Evolutionary conservation across 768 basidiomycete species (phyloP).

Genomic region (Paxillus involutus): DNA sequence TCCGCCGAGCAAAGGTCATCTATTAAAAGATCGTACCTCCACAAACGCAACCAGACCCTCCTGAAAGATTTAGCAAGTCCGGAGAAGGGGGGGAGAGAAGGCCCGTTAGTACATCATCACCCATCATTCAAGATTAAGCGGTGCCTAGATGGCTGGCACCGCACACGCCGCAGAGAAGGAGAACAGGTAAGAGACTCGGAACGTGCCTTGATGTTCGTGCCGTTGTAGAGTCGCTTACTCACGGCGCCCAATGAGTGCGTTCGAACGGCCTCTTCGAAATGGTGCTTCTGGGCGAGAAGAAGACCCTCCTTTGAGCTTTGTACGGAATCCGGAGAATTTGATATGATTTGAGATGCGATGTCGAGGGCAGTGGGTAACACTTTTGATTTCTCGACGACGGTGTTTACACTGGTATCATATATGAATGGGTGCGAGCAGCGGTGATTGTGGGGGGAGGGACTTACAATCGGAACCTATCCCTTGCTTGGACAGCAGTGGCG

Average conservation of each 20-base stretch:
- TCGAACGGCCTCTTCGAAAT: slow-evolving; percentile 49
- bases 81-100: slow-evolving; percentile 1
- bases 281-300: slow-evolving; percentile 51
- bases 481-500: slow-evolving; percentile 67
- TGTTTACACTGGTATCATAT: slow-evolving; percentile 56
- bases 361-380: slow-evolving; percentile 63
- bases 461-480: slow-evolving; percentile 74
- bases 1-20: slow-evolving; percentile 2
- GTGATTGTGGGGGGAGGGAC: slow-evolving; percentile 30
- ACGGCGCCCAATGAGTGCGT: slow-evolving; percentile 46
- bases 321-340: slow-evolving; percentile 78
- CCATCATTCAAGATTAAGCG: neutral
- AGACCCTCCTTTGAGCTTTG: slow-evolving; percentile 75
- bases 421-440: slow-evolving; percentile 10
- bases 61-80: slow-evolving; percentile 35
- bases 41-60: slow-evolving; percentile 71
- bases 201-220: slow-evolving; percentile 69
- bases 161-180: neutral
- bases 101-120: neutral
- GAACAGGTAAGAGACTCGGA: neutral
- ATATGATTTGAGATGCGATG: slow-evolving; percentile 56
- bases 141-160: slow-evolving; percentile 6
- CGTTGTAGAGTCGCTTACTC: slow-evolving; percentile 54
- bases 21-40: slow-evolving; percentile 25
- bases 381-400: slow-evolving; percentile 52